These are phyloP conservation scores for Nicotiana benthamiana DNA, from an alignment of 257 asterid species.

Conservation along the genomic window DNA sequence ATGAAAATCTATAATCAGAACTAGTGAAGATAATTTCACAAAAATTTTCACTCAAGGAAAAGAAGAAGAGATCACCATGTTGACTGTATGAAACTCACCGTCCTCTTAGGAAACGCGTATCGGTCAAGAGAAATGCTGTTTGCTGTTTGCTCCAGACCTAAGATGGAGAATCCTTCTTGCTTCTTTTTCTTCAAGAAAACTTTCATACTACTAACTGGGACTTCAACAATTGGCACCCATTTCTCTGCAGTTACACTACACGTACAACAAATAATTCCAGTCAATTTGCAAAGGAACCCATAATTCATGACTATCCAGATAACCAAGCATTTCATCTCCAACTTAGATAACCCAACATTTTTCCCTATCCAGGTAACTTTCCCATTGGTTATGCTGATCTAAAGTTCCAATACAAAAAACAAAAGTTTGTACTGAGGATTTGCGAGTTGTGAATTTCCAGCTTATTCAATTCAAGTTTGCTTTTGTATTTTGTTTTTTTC, in stretches of 20 bases:
- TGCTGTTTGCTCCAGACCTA: conserved; percentile 97
- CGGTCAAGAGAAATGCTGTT: conserved; percentile 77
- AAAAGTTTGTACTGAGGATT: neutral
- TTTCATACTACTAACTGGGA: conserved; percentile 61
- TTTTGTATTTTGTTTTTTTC: neutral
- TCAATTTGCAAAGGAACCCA: neutral
- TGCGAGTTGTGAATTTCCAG: neutral
- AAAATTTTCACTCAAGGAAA: neutral
- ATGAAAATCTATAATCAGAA: neutral
- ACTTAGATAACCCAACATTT: neutral
- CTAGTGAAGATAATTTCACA: neutral
- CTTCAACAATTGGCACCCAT: conserved; percentile 89
- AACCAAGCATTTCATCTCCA: neutral
- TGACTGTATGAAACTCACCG: conserved; percentile 33
- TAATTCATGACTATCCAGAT: neutral
- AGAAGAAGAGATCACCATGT: neutral
- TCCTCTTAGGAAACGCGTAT: conserved; percentile 57
- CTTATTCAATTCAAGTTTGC: neutral
- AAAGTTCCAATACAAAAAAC: neutral
- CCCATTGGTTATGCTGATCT: neutral
- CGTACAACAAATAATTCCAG: conserved; percentile 1
- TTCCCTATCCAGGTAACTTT: neutral
- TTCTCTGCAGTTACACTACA: conserved; percentile 88
- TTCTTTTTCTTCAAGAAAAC: conserved; percentile 74
- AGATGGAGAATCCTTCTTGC: conserved; percentile 65